Base-by-base conservation (phyloP, 2,329 filamentous ascomycete genomes). In the Talaromyces amestolkiae region DNA sequence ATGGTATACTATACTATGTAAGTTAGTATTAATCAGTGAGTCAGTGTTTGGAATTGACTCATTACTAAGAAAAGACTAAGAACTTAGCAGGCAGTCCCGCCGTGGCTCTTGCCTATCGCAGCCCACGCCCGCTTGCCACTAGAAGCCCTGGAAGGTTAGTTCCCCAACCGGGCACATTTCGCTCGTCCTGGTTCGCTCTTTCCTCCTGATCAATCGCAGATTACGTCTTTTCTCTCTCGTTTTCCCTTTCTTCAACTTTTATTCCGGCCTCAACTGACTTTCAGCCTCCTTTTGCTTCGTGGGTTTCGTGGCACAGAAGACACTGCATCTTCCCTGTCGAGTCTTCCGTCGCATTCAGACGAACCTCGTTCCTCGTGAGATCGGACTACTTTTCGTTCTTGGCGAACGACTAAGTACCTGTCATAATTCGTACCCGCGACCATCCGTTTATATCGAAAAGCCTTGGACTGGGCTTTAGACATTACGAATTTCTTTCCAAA, bases 191-290 rank as follows among this genome's bases (percentile, higher is more conserved):
- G 61, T 33, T 56, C 61, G 51, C 35, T 63, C 51, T 17, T 43
- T 31, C 35, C 61, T 56, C 11, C 53, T 56, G 53, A 56, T 31
- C 22, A 41, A 37, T 31, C 51, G 54, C n/a, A 41, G 24, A 62
- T 62, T 64, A 64, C 51, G 62, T 64, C 62, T 54, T 54, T 51
- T 56, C 47, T 56, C 51, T 45, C 39, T 63, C 35, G 33, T 56
- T 39, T 27, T 39, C 35, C 61, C 47, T 24, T 35, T 56, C 47
- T 43, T 45, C 49, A 41, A 33, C 49, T 24, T 19, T 31, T 33
- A 7, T 27, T 31, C 33, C 41, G 22, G 8, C 49, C n/a, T 24
- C 13, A n/a, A 33, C 7, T 43, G 39, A 9, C 11, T 2, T 59
- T 24, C 56, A 19, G 13, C 17, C 27, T 45, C 24, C 27, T 7